These are phyloP conservation scores for Alternaria atra DNA, from an alignment of 2,329 filamentous ascomycete species.

Conservation along the genomic window DNA sequence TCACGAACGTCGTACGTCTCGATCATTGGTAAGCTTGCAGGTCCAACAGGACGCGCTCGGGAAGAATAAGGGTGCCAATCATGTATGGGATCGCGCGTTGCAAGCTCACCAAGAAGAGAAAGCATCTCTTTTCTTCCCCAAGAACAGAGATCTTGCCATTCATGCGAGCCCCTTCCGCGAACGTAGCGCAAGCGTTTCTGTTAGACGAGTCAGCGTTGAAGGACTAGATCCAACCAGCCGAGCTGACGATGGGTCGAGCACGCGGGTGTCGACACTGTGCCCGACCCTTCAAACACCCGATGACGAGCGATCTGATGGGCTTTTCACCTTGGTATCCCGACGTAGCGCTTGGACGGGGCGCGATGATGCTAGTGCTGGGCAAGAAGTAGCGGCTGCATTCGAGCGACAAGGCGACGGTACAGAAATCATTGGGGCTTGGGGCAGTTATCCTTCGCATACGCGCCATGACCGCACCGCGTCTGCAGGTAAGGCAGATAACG, in stretches of 20 bases:
- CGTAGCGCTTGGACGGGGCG: constrained; percentile 33
- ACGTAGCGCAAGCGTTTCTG: constrained; percentile 38
- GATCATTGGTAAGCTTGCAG: constrained; percentile 42
- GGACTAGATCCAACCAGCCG: constrained; percentile 2
- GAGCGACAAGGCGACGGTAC: constrained; percentile 38
- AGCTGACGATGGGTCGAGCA: constrained; percentile 10
- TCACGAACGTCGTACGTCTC: constrained; percentile 40
- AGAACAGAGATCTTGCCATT: constrained; percentile 41
- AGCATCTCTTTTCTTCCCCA: constrained; percentile 43
- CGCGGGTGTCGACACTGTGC: constrained; percentile 19
- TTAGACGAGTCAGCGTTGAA: constrained; percentile 13
- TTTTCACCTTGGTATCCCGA: constrained; percentile 10
- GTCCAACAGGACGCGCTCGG: constrained; percentile 36
- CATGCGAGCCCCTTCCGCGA: constrained; percentile 44
- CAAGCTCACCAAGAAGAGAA: constrained; percentile 49
- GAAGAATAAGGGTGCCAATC: constrained; percentile 33
- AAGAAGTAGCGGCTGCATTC: constrained; percentile 31
- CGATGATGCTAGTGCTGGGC: constrained; percentile 9
- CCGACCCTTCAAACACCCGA: constrained; percentile 6
- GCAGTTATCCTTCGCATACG: constrained; percentile 57
- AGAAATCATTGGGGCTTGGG: constrained; percentile 53
- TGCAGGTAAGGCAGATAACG: constrained; percentile 50
- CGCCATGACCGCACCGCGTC: constrained; percentile 53
- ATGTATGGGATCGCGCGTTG: constrained; percentile 50
- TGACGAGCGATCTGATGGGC: neutral